Evolutionary conservation across 768 basidiomycete genomes (phyloP).

Genomic region (Hydnomerulius pinastri): DNA sequence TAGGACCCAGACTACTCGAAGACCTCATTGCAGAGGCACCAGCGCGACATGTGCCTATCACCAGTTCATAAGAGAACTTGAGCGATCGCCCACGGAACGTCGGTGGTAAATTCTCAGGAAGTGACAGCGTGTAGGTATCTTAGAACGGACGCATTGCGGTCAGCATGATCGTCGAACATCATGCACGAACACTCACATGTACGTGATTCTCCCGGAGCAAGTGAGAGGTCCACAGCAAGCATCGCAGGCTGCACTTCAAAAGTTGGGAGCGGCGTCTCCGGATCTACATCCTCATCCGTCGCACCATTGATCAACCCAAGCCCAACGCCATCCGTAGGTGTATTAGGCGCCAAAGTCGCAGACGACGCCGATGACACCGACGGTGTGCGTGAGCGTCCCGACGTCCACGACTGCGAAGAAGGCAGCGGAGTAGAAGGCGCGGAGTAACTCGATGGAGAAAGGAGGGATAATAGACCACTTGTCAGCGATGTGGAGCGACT

Average conservation of each 20-base stretch:
- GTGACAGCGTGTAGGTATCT: constrained; percentile 79
- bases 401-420: constrained; percentile 26
- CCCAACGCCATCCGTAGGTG: constrained; percentile 26
- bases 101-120: constrained; percentile 85
- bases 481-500: constrained; percentile 54
- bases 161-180: background rate
- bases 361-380: constrained; percentile 28
- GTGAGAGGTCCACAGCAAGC: constrained; percentile 82
- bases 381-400: constrained; percentile 18
- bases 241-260: constrained; percentile 85
- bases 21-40: constrained; percentile 32
- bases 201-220: constrained; percentile 82
- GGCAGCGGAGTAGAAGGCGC: constrained; percentile 22
- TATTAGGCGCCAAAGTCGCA: background rate
- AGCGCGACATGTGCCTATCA: constrained; percentile 84
- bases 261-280: constrained; percentile 74
- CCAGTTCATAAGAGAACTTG: constrained; percentile 85
- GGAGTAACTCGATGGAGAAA: constrained; percentile 41
- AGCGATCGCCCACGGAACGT: constrained; percentile 86
- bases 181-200: constrained; percentile 53
- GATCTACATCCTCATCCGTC: constrained; percentile 52
- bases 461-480: constrained; percentile 49
- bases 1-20: constrained; percentile 33
- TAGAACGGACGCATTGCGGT: constrained; percentile 4
- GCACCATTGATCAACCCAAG: constrained; percentile 31